These are phyloP conservation scores for Obelidium mucronatum DNA, from an alignment of 192 early-diverging fungal species.

Conservation along the genomic window DNA sequence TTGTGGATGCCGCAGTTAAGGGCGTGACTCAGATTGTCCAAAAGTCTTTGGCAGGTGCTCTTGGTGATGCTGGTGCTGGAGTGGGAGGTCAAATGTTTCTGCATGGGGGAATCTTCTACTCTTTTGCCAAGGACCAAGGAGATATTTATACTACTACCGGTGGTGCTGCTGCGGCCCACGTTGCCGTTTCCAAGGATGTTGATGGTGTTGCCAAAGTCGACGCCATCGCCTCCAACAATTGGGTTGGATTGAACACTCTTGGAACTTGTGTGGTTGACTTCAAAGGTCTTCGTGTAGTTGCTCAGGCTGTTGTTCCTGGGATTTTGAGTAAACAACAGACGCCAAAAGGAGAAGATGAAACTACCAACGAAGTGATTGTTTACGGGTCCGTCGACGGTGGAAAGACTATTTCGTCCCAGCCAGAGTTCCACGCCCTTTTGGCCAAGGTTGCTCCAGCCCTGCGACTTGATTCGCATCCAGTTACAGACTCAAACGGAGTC, in stretches of 20 bases:
- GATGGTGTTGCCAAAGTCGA: slow-evolving; percentile 81
- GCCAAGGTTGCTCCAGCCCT: slow-evolving; percentile 78
- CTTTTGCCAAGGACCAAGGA: slow-evolving; percentile 86
- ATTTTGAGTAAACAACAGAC: slow-evolving; percentile 57
- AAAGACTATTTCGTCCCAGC: slow-evolving; percentile 67
- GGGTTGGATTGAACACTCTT: slow-evolving; percentile 87
- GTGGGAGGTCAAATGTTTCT: slow-evolving; percentile 70
- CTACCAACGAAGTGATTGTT: slow-evolving; percentile 63
- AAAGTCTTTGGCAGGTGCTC: slow-evolving; percentile 64
- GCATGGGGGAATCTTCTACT: slow-evolving; percentile 97
- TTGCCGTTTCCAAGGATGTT: slow-evolving; percentile 93
- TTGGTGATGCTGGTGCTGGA: slow-evolving; percentile 53
- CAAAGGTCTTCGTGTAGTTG: slow-evolving; percentile 88
- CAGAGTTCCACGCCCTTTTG: slow-evolving; percentile 77
- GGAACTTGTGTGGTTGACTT: slow-evolving; percentile 94
- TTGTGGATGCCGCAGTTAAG: slow-evolving; percentile 86
- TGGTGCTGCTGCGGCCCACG: slow-evolving; percentile 89
- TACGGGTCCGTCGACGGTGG: slow-evolving; percentile 93
- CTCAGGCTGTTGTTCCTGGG: slow-evolving; percentile 93
- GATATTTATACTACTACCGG: slow-evolving; percentile 85
- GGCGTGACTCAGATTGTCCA: slow-evolving; percentile 83
- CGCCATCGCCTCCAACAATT: slow-evolving; percentile 51
- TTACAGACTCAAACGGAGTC: slow-evolving; percentile 71
- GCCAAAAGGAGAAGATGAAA: slow-evolving; percentile 56
- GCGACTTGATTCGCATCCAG: slow-evolving; percentile 82